A percentile compares a stretch with the other conserved stretches of the same genome.
These are phyloP conservation scores for Apophysomyces elegans DNA, from an alignment of 371 early-diverging fungal genomes.

Conservation along the genomic window DNA sequence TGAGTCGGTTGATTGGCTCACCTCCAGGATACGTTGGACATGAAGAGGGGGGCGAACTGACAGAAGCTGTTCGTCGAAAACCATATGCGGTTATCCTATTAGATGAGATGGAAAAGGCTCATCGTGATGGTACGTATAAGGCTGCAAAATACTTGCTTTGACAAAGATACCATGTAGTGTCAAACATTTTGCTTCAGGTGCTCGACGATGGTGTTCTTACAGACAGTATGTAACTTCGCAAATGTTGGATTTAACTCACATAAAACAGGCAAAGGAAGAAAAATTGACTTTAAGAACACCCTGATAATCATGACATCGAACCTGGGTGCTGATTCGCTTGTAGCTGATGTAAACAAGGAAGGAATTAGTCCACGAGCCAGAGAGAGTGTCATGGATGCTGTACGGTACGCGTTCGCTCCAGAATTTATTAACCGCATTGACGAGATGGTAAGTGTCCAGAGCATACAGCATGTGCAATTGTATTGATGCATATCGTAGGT, in stretches of 20 bases:
- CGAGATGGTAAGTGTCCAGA: conserved; percentile 55
- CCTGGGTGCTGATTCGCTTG: conserved; percentile 75
- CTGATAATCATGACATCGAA: conserved; percentile 94
- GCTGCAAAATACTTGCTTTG: background rate
- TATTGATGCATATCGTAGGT: conserved; percentile 33
- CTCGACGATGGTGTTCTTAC: conserved; percentile 93
- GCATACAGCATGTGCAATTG: background rate
- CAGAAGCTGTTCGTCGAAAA: conserved; percentile 86
- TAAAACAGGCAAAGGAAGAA: conserved; percentile 68
- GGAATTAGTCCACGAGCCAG: conserved; percentile 37
- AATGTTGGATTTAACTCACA: background rate
- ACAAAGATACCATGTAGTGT: conserved; percentile 46
- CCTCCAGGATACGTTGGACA: conserved; percentile 90
- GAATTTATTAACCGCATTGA: conserved; percentile 94
- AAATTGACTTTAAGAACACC: conserved; percentile 90
- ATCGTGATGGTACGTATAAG: conserved; percentile 56
- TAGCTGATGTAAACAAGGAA: conserved; percentile 56
- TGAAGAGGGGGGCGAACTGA: conserved; percentile 88
- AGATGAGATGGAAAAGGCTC: conserved; percentile 96
- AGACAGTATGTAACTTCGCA: conserved; percentile 55
- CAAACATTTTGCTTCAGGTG: conserved; percentile 81
- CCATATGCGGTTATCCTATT: conserved; percentile 93
- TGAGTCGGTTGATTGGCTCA: conserved; percentile 87
- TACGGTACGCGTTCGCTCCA: conserved; percentile 83
- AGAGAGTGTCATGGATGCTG: conserved; percentile 69